Conservation (phyloP, 2,329 filamentous ascomycete genomes). For the Penicillium vulpinum region DNA sequence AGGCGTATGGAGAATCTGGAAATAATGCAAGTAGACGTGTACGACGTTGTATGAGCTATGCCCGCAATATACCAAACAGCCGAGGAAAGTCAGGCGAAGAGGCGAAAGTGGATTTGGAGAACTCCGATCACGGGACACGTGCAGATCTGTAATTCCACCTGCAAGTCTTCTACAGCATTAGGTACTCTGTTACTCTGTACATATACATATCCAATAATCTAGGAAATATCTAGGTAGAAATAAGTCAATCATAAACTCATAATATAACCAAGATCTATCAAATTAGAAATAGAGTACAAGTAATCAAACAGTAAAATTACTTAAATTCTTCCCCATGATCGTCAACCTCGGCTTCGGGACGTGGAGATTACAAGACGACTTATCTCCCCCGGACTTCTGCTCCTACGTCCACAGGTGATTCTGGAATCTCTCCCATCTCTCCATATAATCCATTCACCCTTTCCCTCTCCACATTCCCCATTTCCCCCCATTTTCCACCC, state of each 20-base stretch:
- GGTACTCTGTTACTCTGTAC: background rate
- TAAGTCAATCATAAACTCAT: background rate
- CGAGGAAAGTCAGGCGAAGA: slow-evolving; percentile 14
- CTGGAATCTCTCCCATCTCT: slow-evolving; percentile 31
- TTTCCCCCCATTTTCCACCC: background rate
- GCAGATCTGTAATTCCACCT: background rate
- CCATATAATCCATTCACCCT: slow-evolving; percentile 1
- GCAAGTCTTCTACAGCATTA: background rate
- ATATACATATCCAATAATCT: background rate
- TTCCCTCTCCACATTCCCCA: background rate
- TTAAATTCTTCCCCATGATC: slow-evolving; percentile 12
- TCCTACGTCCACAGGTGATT: slow-evolving; percentile 33
- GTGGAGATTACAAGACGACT: slow-evolving; percentile 32
- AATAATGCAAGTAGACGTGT: background rate
- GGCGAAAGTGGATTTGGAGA: slow-evolving; percentile 6
- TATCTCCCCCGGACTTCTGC: slow-evolving; percentile 33
- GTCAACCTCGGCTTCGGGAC: slow-evolving; percentile 39
- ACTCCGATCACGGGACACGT: slow-evolving; percentile 26
- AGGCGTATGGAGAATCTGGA: background rate
- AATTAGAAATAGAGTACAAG: background rate
- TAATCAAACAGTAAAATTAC: background rate
- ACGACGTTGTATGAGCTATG: background rate
- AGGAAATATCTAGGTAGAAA: background rate
- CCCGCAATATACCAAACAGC: slow-evolving; percentile 1
- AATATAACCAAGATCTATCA: background rate